Evolutionary conservation across 1,284 basidiomycete species (phyloP), one percentile per base, ranked within the genome.

Genomic region (Ustilago lituana): DNA sequence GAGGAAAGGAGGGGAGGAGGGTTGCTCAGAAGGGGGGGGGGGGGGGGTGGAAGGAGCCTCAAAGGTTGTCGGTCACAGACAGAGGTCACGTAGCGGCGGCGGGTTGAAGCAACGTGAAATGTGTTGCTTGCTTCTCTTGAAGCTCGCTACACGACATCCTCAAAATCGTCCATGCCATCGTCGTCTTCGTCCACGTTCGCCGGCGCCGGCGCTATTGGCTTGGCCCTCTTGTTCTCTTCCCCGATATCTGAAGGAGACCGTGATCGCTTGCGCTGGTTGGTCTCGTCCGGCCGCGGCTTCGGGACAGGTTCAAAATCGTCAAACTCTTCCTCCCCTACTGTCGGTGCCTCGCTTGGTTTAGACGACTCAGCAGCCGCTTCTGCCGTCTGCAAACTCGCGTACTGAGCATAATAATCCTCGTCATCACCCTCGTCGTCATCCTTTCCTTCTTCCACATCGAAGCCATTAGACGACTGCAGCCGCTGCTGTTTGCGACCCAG

Each of bases 401-500:
- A 81, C 26, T 73, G 72, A 11, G 74, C 71, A 31, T 79, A 81
- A 68, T 81, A 81, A 49, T 81, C 79, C 37, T 74, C 74, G 36
- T 78, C 75, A 11, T 62, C 73, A 26, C 44, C 69, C 2, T 59
- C 68, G 17, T 65, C 55, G 26, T 58, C 53, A 14, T 65, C 52
- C 38, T 63, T 68, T 37, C 63, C 62, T 26, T 58, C 58, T n/a
- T 66, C 60, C 10, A 60, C 51, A 20, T 70, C 54, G 27, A 44
- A 39, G 19, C 57, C 65, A 20, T 41, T 65, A 10, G 56, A 56
- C 8, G 60, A 60, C 10, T 67, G 61, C 29, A 68, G 24, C 12
- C 60, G 61, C 19, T 69, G 51, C 48, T 74, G 62, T 48, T 59
- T 73, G 36, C 72, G 64, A 17, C 94, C 94, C 24, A 95, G 85